Percentiles rank a stretch among this genome's conserved stretches.
phyloP scores from a whole-genome alignment of 371 early-diverging fungal species.

The Mortierella sp. region DNA sequence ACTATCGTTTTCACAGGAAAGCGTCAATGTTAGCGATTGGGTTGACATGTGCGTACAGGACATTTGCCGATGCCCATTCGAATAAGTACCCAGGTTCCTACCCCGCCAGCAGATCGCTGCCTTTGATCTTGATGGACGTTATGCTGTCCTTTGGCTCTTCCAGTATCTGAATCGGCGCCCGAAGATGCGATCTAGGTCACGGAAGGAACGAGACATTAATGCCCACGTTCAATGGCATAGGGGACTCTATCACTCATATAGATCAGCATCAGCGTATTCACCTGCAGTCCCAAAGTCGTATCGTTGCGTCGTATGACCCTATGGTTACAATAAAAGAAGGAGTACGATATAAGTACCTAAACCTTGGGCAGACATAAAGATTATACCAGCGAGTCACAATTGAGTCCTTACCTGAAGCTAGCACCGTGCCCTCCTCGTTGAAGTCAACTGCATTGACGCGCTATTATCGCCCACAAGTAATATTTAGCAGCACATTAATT shows the following conservation, averaged over 20 bases:
- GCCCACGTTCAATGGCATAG: background rate
- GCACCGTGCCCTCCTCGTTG: slow-evolving; percentile 83
- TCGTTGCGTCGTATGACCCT: slow-evolving; percentile 93
- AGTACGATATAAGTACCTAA: background rate
- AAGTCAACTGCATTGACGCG: slow-evolving; percentile 89
- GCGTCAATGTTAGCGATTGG: background rate
- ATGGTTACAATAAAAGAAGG: slow-evolving; percentile 3
- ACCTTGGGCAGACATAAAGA: background rate
- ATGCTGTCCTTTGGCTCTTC: slow-evolving; percentile 92
- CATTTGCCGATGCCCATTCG: background rate
- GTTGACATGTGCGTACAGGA: background rate
- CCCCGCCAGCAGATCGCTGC: slow-evolving; percentile 84
- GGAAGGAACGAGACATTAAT: background rate
- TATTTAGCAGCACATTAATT: background rate
- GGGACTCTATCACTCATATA: background rate
- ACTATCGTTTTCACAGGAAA: slow-evolving; percentile 44
- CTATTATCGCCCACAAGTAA: slow-evolving; percentile 41
- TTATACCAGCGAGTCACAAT: background rate
- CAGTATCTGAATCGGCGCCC: slow-evolving; percentile 87
- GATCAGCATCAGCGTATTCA: slow-evolving; percentile 21
- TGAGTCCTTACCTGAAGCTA: slow-evolving; percentile 74
- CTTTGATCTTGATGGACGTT: slow-evolving; percentile 79
- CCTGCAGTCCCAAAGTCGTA: slow-evolving; percentile 92
- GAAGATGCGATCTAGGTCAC: slow-evolving; percentile 69
- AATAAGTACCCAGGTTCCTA: slow-evolving; percentile 29